These are phyloP conservation scores for Trebouxia sp. DNA, from an alignment of 139 green algal species.

Conservation along the genomic window DNA sequence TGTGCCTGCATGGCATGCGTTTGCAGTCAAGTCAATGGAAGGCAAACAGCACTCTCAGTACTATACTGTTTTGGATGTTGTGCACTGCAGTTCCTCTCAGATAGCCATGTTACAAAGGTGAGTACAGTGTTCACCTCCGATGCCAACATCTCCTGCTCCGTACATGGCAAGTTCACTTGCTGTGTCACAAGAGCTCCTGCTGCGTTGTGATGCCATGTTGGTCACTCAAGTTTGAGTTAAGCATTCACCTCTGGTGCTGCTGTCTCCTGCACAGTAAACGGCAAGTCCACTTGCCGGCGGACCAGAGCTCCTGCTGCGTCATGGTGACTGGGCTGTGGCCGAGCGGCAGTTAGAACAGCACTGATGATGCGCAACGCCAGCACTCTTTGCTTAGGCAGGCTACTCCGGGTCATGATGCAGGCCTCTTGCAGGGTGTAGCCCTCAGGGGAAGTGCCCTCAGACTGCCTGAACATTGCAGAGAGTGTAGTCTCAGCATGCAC, in stretches of 20 bases:
- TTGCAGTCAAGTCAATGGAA: no score
- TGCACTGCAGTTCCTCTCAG: no score
- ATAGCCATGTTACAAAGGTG: no score
- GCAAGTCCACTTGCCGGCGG: not conserved
- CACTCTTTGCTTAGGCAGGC: slow-evolving; percentile 22
- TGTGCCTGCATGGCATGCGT: not conserved
- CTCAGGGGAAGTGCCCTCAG: slow-evolving; percentile 21
- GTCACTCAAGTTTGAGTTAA: no score
- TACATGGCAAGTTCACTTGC: no score
- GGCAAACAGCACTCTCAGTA: not conserved
- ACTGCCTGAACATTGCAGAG: not conserved
- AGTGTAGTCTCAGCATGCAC: no score
- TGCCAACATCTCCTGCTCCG: no score
- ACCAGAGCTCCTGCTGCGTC: not conserved
- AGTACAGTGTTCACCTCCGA: no score
- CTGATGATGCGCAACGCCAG: not conserved
- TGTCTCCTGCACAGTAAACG: no score
- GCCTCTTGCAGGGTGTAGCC: slow-evolving; percentile 27
- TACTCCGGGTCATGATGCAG: slow-evolving; percentile 12
- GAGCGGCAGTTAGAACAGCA: not conserved
- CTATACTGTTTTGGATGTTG: not conserved
- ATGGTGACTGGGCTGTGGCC: not conserved
- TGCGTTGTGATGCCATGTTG: no score
- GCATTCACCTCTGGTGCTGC: no score
- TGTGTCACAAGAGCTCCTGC: no score